phyloP scores from a whole-genome alignment of 2,329 filamentous ascomycete genomes.

The Fusarium sterilihyphosum region DNA sequence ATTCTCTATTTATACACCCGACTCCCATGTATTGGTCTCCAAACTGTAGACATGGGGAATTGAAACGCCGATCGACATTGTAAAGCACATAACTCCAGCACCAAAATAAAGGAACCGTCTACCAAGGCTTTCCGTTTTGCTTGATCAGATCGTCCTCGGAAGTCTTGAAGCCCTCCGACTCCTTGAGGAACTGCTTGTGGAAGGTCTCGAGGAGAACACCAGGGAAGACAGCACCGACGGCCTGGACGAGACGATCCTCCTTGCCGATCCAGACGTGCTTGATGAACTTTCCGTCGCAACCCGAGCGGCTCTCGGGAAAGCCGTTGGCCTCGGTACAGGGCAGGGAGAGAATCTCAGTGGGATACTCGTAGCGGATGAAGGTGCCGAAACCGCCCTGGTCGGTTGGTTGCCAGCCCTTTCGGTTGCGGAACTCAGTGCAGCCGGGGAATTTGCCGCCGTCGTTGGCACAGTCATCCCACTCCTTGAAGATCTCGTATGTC shows the following conservation, averaged over 20 bases:
- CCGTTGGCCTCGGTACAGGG: conserved; percentile 57
- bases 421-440: conserved; percentile 51
- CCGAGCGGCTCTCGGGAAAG: conserved; percentile 50
- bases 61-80: conserved; percentile 6
- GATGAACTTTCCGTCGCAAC: conserved; percentile 54
- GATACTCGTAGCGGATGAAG: conserved; percentile 54
- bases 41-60: not conserved
- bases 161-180: conserved; percentile 31
- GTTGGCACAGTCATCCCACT: conserved; percentile 57
- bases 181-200: conserved; percentile 49
- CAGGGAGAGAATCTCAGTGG: conserved; percentile 51
- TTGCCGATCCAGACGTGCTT: conserved; percentile 58
- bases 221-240: conserved; percentile 51
- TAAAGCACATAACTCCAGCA: conserved; percentile 9
- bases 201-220: conserved; percentile 50
- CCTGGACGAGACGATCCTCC: conserved; percentile 50
- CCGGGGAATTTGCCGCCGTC: conserved; percentile 51
- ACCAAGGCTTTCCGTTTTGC: conserved; percentile 16
- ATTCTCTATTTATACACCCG: conserved; percentile 19
- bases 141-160: conserved; percentile 18
- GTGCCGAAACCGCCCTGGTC: conserved; percentile 58
- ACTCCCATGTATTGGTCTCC: not conserved
- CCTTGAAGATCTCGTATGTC: conserved; percentile 59
- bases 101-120: not conserved
- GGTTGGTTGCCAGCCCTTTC: conserved; percentile 50